These are phyloP conservation scores for Madurella fahalii DNA, from an alignment of 2,329 filamentous ascomycete genomes.

Conservation along the genomic window DNA sequence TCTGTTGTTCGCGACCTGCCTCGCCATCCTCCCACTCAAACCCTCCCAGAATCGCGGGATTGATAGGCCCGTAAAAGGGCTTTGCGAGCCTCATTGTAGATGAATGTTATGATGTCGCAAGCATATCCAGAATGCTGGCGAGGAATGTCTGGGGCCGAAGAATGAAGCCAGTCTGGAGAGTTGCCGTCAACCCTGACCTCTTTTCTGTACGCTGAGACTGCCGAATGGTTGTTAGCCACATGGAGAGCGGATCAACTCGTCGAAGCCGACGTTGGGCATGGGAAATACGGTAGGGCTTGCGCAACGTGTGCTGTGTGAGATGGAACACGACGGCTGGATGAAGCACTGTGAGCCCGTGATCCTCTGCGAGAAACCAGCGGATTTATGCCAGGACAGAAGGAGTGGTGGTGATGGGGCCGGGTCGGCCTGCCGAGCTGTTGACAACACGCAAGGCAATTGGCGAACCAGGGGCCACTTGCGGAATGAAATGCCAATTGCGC, in stretches of 20 bases:
- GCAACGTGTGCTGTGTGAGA: background rate
- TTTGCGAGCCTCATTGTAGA: conserved; percentile 12
- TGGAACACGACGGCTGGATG: background rate
- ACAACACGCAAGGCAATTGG: background rate
- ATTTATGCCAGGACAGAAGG: background rate
- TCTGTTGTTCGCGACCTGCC: background rate
- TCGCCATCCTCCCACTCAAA: conserved; percentile 30
- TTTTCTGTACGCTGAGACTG: background rate
- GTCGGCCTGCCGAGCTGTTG: background rate
- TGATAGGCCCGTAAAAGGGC: conserved; percentile 31
- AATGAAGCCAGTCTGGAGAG: background rate
- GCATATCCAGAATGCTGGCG: conserved; percentile 19
- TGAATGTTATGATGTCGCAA: conserved; percentile 29
- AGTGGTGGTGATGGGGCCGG: background rate
- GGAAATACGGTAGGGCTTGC: conserved; percentile 1
- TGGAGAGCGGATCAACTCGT: background rate
- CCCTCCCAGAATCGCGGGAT: conserved; percentile 30
- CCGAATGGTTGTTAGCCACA: conserved; percentile 9
- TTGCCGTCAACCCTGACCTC: background rate
- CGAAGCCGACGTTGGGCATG: background rate
- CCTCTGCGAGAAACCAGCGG: background rate
- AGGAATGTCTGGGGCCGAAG: background rate
- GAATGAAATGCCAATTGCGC: background rate
- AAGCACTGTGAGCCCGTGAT: background rate
- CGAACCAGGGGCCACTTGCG: background rate